Percentiles rank a stretch among this genome's conserved stretches.
Conservation (phyloP, 306 rosid species). For the Cucumis cinereus region DNA sequence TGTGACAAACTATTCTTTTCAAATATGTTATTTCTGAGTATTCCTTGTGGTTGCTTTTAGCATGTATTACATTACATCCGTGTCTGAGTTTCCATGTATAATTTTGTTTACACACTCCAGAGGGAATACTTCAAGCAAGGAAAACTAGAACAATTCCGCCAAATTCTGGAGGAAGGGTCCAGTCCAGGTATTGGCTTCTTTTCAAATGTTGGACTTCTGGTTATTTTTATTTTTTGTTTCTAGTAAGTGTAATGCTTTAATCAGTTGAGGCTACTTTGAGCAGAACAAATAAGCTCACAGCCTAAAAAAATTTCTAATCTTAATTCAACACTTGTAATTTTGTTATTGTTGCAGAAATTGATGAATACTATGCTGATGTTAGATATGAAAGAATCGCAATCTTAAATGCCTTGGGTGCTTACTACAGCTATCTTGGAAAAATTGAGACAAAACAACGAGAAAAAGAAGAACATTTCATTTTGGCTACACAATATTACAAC, state of each 20-base stretch:
- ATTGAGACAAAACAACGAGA: conserved; percentile 95
- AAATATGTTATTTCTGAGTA: not conserved
- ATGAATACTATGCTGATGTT: conserved; percentile 93
- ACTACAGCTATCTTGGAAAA: conserved; percentile 92
- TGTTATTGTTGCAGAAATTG: conserved; percentile 56
- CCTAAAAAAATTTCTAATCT: not conserved
- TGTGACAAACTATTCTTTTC: not conserved
- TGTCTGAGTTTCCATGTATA: not conserved
- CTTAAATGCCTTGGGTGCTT: conserved; percentile 90
- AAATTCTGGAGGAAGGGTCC: conserved; percentile 91
- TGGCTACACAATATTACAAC: conserved; percentile 95
- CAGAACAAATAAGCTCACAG: not conserved
- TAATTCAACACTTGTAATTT: not conserved
- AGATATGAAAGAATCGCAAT: conserved; percentile 97
- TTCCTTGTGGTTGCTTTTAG: not conserved
- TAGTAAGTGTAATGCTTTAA: not conserved
- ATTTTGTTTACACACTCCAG: conserved; percentile 27
- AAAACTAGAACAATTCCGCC: conserved; percentile 78
- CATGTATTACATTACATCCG: not conserved
- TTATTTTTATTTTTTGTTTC: not conserved
- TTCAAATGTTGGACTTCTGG: not conserved
- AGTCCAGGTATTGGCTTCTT: conserved; percentile 60
- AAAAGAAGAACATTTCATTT: conserved; percentile 92
- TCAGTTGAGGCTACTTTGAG: not conserved
- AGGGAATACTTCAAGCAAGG: conserved; percentile 98